Base-by-base conservation (phyloP, 1,139 yeast genomes). In the Arxiozyma telluris region DNA sequence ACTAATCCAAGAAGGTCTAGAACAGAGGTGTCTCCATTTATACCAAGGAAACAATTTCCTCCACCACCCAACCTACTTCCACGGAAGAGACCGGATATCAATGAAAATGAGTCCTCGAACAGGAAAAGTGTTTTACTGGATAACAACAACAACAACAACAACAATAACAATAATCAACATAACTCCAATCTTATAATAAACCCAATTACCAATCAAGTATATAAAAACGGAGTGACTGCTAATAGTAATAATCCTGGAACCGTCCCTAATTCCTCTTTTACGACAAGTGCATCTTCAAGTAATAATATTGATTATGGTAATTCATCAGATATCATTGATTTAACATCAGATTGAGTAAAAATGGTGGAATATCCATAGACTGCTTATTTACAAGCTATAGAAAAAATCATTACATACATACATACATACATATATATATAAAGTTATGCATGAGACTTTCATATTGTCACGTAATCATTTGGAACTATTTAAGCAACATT, bases 321-420 rank as follows among this genome's bases (percentile, higher is more conserved):
- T 43, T 55, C 54, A 27, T 54, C 54, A 46, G 65, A 60, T 42
- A 50, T 64, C 30, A 62, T 65, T 51, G 69, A 65, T 55, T 52
- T 65, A 45, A 65, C 69, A 12, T 64, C 68, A 15, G 68, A 64
- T 47, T 51, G 22, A 50, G 17, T 34, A 34, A 34, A 34, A 34
- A 34, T 34, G 6, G 8, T 34, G 39, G 39, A 34, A 15, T 34
- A 6, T 12, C n/a, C n/a, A 15, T 15, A 34, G 9, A 34, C 12
- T 15, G n/a, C 39, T 34, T 2, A 34, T 34, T 34, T n/a, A 34
- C 4, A 15, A 34, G n/a, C 12, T 34, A 34, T 34, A 34, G 39
- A 34, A 34, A 34, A 34, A 15, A 34, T 5, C 4, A 21, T 20
- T 22, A 44, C 17, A 44, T 23, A 20, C 22, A 43, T 43, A 43